phyloP scores from a whole-genome alignment of 805 yeast genomes.

The Gaillardinia entomophila region DNA sequence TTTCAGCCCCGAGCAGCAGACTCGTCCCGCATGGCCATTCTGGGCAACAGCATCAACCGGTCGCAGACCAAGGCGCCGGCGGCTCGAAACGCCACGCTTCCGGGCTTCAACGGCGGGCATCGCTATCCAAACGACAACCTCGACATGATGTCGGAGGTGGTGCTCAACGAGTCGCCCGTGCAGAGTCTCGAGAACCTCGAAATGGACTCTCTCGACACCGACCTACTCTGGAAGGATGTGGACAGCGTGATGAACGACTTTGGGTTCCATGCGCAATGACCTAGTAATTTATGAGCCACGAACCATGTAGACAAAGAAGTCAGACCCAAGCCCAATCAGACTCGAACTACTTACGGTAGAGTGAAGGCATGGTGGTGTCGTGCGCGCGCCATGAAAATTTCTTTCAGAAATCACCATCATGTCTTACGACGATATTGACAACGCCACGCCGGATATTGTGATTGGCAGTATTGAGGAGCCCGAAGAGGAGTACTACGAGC shows the following conservation, averaged over 20 bases:
- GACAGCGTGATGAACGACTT: slow-evolving; percentile 88
- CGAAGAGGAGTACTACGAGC: slow-evolving; percentile 42
- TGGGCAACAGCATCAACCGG: slow-evolving; percentile 11
- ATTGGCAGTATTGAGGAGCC: slow-evolving; percentile 50
- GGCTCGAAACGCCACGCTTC: not conserved
- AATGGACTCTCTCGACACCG: slow-evolving; percentile 43
- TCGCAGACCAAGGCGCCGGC: not conserved
- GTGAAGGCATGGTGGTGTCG: too few relatives aligned
- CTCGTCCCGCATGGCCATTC: slow-evolving; percentile 6
- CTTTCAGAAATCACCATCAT: slow-evolving; percentile 26
- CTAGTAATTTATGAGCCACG: too few relatives aligned
- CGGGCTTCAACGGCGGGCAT: not conserved
- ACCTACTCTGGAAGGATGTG: slow-evolving; percentile 70
- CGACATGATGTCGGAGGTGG: slow-evolving; percentile 2
- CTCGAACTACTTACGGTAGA: too few relatives aligned
- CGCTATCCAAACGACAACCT: slow-evolving; percentile 2
- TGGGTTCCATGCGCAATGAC: slow-evolving; percentile 64
- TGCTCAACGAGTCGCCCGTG: slow-evolving; percentile 17
- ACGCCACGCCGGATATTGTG: slow-evolving; percentile 79
- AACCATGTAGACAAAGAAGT: too few relatives aligned
- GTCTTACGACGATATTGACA: slow-evolving; percentile 76
- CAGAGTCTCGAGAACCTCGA: slow-evolving; percentile 27
- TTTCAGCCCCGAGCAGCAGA: not conserved
- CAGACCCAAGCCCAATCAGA: too few relatives aligned
- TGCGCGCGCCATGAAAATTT: too few relatives aligned